Percentiles rank a stretch among this genome's conserved stretches.
Conservation (phyloP, 2,329 filamentous ascomycete genomes). For the Ceratocystis cacaofunesta region DNA sequence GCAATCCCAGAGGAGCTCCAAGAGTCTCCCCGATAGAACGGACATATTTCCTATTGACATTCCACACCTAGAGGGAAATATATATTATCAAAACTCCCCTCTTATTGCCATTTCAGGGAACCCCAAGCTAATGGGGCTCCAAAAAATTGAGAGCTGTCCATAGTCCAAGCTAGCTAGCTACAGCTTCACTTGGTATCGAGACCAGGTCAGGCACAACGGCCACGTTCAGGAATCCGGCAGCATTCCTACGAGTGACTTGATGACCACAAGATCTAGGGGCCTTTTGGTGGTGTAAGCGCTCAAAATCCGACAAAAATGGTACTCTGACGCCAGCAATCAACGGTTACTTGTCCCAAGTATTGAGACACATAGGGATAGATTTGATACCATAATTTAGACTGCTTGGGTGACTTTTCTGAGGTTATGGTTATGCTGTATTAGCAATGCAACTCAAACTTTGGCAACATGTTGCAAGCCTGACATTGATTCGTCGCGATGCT, state of each 20-base stretch:
- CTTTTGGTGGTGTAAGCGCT: not conserved
- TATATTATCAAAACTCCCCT: not conserved
- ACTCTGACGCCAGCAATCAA: not conserved
- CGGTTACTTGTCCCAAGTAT: not conserved
- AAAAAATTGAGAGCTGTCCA: not conserved
- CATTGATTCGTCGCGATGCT: not conserved
- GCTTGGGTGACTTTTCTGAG: not conserved
- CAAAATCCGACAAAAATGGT: not conserved
- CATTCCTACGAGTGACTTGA: slow-evolving; percentile 7
- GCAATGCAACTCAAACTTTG: not conserved
- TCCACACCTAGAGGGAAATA: slow-evolving; percentile 2
- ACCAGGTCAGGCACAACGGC: slow-evolving; percentile 10
- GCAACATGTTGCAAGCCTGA: not conserved
- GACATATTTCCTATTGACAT: not conserved
- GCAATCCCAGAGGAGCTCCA: not conserved
- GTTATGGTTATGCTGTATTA: not conserved
- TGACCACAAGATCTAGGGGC: not conserved
- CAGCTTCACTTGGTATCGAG: not conserved
- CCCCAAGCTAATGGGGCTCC: not conserved
- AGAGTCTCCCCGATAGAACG: not conserved
- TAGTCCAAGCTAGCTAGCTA: not conserved
- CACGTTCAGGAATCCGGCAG: slow-evolving; percentile 10
- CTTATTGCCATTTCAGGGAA: slow-evolving; percentile 1
- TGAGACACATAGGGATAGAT: slow-evolving; percentile 7
- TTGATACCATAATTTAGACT: not conserved